Evolutionary conservation across 352 stramenopile species (phyloP), one percentile per base, ranked within the genome.

Genomic region (Globisporangium splendens): DNA sequence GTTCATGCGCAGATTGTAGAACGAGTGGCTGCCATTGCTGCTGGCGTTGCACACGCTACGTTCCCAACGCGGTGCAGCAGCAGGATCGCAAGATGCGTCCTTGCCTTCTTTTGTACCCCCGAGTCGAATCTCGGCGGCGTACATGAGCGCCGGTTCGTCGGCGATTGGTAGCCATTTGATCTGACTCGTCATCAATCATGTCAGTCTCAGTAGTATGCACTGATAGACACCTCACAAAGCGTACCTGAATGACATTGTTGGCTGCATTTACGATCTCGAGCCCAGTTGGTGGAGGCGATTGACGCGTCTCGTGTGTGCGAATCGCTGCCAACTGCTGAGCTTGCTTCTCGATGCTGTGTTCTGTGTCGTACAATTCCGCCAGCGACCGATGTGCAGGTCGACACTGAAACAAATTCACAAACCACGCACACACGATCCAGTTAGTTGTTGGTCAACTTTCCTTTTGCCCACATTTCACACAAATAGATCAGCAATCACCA

Each of bases 191-290:
- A 13, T 43, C 38, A 10, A 2, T 43, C 38, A 43, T 17, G 38
- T 17, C 38, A 17, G 11, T 13, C 11, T 2, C 14, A 43, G 38
- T 17, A 17, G 10, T 43, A 43, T 17, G 38, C 38, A 17, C n/a
- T 8, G 13, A 33, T 1, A 46, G 41, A 35, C 21, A 33, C 0
- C 8, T 39, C 17, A n/a, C 46, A n/a, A n/a, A n/a, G n/a, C n/a
- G 10, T 51, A 78, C 70, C 65, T 76, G 73, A 47, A 79, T 72
- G 0, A 43, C 41, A 48, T 76, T 63, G 44, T 50, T 61, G 28
- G 66, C 62, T 14, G 38, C 56, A 1, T 13, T 33, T 0, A 72
- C 18, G 1, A 76, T 38, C 18, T 68, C 59, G 1, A 74, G 54
- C 2, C 39, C 49, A 1, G 49, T 68, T 7, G 68, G 61, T 38